Base-by-base conservation (phyloP, 345 rosid genomes). In the Carallia pectinifolia region DNA sequence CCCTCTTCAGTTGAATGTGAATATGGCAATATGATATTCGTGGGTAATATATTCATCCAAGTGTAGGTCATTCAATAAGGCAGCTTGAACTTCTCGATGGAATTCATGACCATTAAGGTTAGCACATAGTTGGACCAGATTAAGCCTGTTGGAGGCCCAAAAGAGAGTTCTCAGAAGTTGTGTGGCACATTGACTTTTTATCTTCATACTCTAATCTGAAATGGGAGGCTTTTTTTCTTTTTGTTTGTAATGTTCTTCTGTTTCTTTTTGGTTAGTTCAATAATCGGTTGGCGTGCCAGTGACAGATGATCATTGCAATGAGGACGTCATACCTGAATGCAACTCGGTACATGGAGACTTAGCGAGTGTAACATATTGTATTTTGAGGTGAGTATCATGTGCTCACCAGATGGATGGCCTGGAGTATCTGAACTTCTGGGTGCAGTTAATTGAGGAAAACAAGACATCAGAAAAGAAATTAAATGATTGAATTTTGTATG, bases 311-410 rank as follows among this genome's bases (percentile, higher is more conserved):
- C 74, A 82, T 95, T 67, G 81, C 82, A 48, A 95, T 89, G 97
- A 83, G 97, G 68, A 78, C 70, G 12, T 71, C 92, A 31, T 95
- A 95, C 77, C 97, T 90, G 76, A 92, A 77, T 95, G 99, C 87
- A 95, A 89, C 82, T 74, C 90, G 75, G 97, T 95, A 59, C 99
- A 92, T 70, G 99, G 92, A 38, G 99, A 95, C 93, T 95, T 66
- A 92, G 99, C 77, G 97, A 95, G 79, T 95, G 92, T 77, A 95
- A 95, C 81, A 90, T 95, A 67, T 90, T 95, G 31, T 89, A 89
- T 62, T 92, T 73, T 64, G 97, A 90, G 97, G 99, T 92, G 77
- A 59, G 58, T 12, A 3, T 27, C 55, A 71, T 8, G 53, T 76
- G 37, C 34, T 64, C 66, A 70, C 19, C 54, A 63, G 3, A 19